phyloP scores from a whole-genome alignment of 1,139 yeast genomes.

The Candida dubliniensis region DNA sequence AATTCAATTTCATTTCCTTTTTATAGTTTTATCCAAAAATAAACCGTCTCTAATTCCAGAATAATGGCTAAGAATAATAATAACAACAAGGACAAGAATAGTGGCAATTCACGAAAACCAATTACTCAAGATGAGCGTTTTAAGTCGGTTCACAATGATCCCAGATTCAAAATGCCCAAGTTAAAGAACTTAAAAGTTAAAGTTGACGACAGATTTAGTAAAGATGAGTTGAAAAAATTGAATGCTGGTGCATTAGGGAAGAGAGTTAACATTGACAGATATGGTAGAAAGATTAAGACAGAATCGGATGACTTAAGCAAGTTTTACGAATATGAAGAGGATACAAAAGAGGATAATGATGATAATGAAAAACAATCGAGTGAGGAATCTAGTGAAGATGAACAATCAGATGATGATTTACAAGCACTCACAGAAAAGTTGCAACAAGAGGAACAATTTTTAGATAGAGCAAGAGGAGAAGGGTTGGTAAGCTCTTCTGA shows the following conservation, averaged over 20 bases:
- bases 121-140: conserved; percentile 73
- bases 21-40: no score
- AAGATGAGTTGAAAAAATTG: conserved; percentile 63
- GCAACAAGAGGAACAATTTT: conserved; percentile 23
- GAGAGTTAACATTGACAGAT: conserved; percentile 73
- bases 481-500: conserved; percentile 35
- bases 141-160: conserved; percentile 78
- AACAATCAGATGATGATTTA: conserved; percentile 22
- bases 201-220: conserved; percentile 83
- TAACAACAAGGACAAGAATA: conserved; percentile 15
- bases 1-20: no score
- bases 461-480: conserved; percentile 73
- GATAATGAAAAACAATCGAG: conserved; percentile 22
- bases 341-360: conserved; percentile 18
- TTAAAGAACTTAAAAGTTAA: conserved; percentile 70
- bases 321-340: conserved; percentile 57
- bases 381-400: conserved; percentile 22
- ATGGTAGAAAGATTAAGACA: conserved; percentile 70
- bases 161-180: conserved; percentile 78
- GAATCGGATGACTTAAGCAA: conserved; percentile 49
- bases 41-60: no score
- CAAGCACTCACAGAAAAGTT: conserved; percentile 12
- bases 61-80: conserved; percentile 26
- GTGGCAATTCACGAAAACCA: conserved; percentile 20
- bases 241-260: conserved; percentile 48